Conservation (phyloP, 1,284 basidiomycete genomes). For the Cryptococcus sp. region DNA sequence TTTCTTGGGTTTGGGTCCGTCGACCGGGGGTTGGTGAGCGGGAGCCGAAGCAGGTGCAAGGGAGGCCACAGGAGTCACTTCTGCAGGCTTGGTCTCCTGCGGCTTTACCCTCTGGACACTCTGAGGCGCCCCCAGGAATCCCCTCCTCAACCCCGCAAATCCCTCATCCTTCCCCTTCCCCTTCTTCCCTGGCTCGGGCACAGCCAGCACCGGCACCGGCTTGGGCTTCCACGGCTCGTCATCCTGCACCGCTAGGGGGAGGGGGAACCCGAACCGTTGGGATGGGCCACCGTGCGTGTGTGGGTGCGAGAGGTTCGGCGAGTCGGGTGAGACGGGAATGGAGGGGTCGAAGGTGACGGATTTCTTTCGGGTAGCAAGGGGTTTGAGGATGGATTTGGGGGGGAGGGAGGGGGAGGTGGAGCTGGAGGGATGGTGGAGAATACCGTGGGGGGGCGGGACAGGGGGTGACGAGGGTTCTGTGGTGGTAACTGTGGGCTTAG, state of each 20-base stretch:
- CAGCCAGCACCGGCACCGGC: constrained; percentile 33
- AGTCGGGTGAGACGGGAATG: constrained; percentile 36
- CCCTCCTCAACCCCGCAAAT: constrained; percentile 41
- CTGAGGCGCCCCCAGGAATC: constrained; percentile 26
- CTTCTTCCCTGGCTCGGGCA: constrained; percentile 26
- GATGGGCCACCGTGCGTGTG: no score
- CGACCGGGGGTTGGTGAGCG: background rate
- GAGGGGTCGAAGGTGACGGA: constrained; percentile 43
- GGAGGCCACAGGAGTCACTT: no score
- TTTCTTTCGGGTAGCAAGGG: constrained; percentile 37
- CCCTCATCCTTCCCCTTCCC: constrained; percentile 10
- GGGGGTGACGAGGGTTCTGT: no score
- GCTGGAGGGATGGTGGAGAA: constrained; percentile 2
- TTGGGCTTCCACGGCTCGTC: constrained; percentile 12
- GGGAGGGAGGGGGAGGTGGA: constrained; percentile 5
- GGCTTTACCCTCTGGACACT: background rate
- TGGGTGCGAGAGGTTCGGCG: constrained; percentile 16
- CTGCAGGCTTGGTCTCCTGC: no score
- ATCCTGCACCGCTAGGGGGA: constrained; percentile 20
- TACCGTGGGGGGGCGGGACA: background rate
- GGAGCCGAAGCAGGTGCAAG: background rate
- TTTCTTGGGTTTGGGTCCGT: constrained; percentile 11
- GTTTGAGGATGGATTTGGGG: constrained; percentile 41
- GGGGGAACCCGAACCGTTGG: constrained; percentile 23
- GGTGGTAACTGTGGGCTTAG: no score